These are phyloP conservation scores for Suillus plorans DNA, from an alignment of 768 basidiomycete species.

Conservation along the genomic window DNA sequence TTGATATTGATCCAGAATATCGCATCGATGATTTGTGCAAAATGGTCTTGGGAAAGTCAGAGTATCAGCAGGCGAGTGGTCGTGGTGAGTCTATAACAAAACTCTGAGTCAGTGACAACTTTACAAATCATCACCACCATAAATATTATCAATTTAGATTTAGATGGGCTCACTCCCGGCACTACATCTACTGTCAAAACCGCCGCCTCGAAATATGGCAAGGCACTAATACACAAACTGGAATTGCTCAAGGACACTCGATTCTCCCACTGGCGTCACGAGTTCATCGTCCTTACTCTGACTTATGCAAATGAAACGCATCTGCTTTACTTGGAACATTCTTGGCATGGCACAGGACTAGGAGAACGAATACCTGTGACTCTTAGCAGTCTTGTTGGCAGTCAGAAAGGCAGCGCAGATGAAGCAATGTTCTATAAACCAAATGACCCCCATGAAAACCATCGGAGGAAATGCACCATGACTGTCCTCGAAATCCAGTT, in stretches of 20 bases:
- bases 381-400: neutral
- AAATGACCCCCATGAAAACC: neutral
- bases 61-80: neutral
- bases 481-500: conserved; percentile 1
- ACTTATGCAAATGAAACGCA: neutral
- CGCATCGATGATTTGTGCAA: neutral
- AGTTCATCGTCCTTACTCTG: neutral
- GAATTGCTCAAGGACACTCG: conserved; percentile 1
- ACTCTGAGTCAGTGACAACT: neutral
- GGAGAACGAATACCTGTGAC: neutral
- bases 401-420: conserved; percentile 1
- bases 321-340: conserved; percentile 1
- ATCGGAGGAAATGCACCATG: neutral
- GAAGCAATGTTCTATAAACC: neutral
- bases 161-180: neutral
- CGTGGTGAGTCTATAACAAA: neutral
- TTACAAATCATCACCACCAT: neutral
- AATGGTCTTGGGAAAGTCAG: neutral
- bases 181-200: neutral
- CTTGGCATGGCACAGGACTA: neutral
- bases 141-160: too few relatives aligned
- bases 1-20: neutral
- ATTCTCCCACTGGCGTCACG: conserved; percentile 1
- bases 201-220: neutral
- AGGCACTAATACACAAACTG: neutral